phyloP scores from a whole-genome alignment of 2,329 filamentous ascomycete species.

The Dothiorella sarmentorum region DNA sequence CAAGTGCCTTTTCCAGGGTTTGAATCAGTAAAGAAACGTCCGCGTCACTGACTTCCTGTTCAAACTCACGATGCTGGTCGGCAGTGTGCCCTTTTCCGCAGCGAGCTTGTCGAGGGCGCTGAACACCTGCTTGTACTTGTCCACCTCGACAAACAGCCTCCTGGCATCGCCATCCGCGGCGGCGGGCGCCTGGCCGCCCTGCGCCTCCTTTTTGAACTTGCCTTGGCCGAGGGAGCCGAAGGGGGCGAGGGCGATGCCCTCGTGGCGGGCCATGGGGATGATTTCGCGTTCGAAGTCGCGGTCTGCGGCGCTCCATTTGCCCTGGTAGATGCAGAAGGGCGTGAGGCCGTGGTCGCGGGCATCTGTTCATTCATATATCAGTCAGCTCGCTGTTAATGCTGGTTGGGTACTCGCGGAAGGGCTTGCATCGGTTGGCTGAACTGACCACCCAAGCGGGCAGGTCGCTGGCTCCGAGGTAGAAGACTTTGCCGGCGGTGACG shows the following conservation, averaged over 20 bases:
- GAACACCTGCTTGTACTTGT: conserved; percentile 51
- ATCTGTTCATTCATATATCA: conserved; percentile 40
- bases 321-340: conserved; percentile 68
- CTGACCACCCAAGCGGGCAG: conserved; percentile 43
- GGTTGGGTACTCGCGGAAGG: not conserved
- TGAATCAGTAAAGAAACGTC: no score
- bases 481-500: conserved; percentile 36
- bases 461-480: conserved; percentile 39
- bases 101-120: conserved; percentile 60
- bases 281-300: conserved; percentile 70
- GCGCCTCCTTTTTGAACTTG: conserved; percentile 38
- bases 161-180: conserved; percentile 33
- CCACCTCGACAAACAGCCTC: conserved; percentile 38
- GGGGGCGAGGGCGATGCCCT: conserved; percentile 60
- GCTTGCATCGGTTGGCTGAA: conserved; percentile 43
- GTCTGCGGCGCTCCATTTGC: conserved; percentile 57
- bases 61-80: conserved; percentile 49
- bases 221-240: conserved; percentile 53
- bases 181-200: conserved; percentile 19
- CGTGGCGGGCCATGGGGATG: conserved; percentile 60
- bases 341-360: conserved; percentile 67
- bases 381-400: conserved; percentile 5
- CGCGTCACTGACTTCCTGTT: no score
- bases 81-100: conserved; percentile 52
- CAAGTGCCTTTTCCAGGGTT: conserved; percentile 50